Evolutionary conservation across 495 filamentous ascomycete species (phyloP), one percentile per base, ranked within the genome.

Genomic region (Recurvomyces mirabilis): DNA sequence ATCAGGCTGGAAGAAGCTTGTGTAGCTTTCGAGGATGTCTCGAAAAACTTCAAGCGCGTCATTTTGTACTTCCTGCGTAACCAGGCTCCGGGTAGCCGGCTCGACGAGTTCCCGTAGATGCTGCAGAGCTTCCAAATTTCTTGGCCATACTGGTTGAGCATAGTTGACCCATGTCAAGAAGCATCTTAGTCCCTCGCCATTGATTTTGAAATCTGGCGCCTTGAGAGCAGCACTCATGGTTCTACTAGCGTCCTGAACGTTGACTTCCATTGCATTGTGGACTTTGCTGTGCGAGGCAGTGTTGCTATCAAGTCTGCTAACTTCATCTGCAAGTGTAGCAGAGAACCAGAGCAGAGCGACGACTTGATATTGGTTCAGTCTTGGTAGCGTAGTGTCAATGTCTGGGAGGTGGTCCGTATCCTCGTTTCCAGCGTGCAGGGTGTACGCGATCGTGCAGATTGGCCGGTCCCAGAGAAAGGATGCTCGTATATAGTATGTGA

Each of bases 401-500:
- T 1, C 19, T 1, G 21, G 18, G 5, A n/a, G 17, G 15, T 41
- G 13, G 35, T 30, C 30, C 77, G 47, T 11, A 72, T 74, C 60
- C 38, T 69, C 58, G 21, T 26, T 23, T 43, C 75, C 70, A 48
- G 68, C 49, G 46, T 72, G 66, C 53, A 84, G 57, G 57, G 78
- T 77, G 57, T 74, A 64, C 46, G 78, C 65, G 7, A 94, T 63
- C 54, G 87, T 81, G 50, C 70, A 71, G 7, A 94, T 36, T 41
- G 79, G 85, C 45, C 66, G 68, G 23, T 67, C 67, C 84, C 86
- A 94, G 3, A 71, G 66, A 19, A 73, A 63, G 0, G 75, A 73
- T 30, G 82, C 78, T 40, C 81, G 79, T 22, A 87, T 64, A 55
- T 87, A 93, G 55, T 82, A 85, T 4, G 82, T 78, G 28, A 82